phyloP scores from a whole-genome alignment of 2,329 filamentous ascomycete species.

The Podosphaera xanthii region DNA sequence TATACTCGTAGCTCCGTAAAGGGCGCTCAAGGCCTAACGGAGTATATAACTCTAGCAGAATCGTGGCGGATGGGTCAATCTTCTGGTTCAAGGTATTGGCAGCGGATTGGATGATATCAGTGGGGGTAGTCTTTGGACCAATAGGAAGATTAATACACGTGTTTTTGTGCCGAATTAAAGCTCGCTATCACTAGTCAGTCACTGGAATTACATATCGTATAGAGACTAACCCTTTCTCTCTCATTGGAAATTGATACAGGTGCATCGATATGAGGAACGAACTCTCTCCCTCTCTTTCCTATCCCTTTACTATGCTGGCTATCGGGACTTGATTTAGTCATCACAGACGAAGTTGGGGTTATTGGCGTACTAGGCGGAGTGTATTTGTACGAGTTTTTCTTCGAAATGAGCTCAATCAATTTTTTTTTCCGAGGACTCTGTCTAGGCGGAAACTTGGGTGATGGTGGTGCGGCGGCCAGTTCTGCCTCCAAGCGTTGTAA shows the following conservation, averaged over 20 bases:
- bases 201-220: constrained; percentile 1
- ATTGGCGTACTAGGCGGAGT: constrained; percentile 3
- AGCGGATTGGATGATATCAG: constrained; percentile 49
- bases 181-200: constrained; percentile 26
- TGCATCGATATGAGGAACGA: constrained; percentile 39
- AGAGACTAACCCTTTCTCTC: constrained; percentile 42
- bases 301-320: constrained; percentile 5
- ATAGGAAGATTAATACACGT: constrained; percentile 49
- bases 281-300: constrained; percentile 11
- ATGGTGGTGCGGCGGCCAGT: constrained; percentile 12
- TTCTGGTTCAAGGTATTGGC: constrained; percentile 36
- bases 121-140: constrained; percentile 47
- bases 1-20: constrained; percentile 62
- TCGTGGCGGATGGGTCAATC: constrained; percentile 39
- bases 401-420: constrained; percentile 13
- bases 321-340: background rate
- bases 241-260: constrained; percentile 63
- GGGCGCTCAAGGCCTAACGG: constrained; percentile 61
- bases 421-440: constrained; percentile 10
- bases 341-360: constrained; percentile 5
- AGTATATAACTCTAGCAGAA: constrained; percentile 58
- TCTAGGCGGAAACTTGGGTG: constrained; percentile 1
- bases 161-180: constrained; percentile 50
- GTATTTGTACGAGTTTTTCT: constrained; percentile 7
- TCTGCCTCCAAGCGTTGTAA: constrained; percentile 14